Evolutionary conservation across 345 rosid species (phyloP).

Genomic region (Eucalyptus globulus): DNA sequence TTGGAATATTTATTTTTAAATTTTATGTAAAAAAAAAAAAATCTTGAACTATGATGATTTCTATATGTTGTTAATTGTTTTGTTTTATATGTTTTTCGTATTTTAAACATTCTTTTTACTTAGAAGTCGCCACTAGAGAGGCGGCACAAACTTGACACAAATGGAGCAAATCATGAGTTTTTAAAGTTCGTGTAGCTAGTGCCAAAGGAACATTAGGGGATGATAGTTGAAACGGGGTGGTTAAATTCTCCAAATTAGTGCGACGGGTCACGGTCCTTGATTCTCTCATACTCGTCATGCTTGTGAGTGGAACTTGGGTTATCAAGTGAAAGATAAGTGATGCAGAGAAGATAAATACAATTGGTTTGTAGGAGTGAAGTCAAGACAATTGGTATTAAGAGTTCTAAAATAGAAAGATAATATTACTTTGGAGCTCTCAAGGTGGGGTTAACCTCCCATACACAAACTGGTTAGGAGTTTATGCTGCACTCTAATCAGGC

Average conservation of each 20-base stretch:
- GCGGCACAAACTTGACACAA: background rate
- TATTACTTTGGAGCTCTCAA: no score
- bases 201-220: background rate
- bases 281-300: no score
- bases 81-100: no score
- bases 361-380: no score
- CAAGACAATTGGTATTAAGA: no score
- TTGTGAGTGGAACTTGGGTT: no score
- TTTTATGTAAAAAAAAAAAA: background rate
- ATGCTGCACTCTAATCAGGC: rapidly evolving
- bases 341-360: no score
- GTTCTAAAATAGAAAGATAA: no score
- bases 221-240: background rate
- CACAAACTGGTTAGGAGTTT: no score
- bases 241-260: background rate
- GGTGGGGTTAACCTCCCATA: rapidly evolving
- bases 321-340: no score
- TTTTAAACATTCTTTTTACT: background rate
- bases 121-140: background rate
- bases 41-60: background rate
- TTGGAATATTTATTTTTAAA: background rate
- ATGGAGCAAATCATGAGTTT: background rate
- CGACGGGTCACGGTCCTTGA: rapidly evolving
- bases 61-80: background rate
- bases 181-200: background rate